phyloP scores from a whole-genome alignment of 805 yeast genomes.

The Ogataea pilisensis region DNA sequence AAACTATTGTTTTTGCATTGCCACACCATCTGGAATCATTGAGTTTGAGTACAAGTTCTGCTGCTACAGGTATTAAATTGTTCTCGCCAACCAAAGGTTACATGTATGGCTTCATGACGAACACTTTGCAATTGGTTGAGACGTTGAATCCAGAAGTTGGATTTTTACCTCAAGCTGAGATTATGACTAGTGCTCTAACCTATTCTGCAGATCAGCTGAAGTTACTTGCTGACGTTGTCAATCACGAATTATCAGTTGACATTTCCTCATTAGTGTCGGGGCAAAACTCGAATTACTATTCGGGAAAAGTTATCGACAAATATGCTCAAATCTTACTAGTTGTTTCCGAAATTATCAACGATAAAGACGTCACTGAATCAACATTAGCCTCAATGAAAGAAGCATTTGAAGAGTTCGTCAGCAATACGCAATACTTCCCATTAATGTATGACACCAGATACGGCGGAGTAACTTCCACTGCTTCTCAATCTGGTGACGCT shows the following conservation, averaged over 20 bases:
- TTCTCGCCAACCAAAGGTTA: conserved; percentile 47
- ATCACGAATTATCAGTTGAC: conserved; percentile 40
- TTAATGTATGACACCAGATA: conserved; percentile 52
- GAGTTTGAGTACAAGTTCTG: conserved; percentile 17
- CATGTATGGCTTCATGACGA: conserved; percentile 40
- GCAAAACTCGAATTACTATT: conserved; percentile 41
- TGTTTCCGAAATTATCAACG: conserved; percentile 42
- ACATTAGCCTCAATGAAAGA: conserved; percentile 43
- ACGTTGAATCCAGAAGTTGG: conserved; percentile 35
- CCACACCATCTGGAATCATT: conserved; percentile 46
- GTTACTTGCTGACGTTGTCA: conserved; percentile 41
- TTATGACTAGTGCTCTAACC: conserved; percentile 17
- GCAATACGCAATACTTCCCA: conserved; percentile 44
- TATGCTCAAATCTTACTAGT: conserved; percentile 54
- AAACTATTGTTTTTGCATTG: conserved; percentile 40
- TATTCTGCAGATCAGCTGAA: conserved; percentile 43
- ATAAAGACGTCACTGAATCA: conserved; percentile 43
- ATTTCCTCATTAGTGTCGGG: conserved; percentile 37
- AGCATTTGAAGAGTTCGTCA: conserved; percentile 39
- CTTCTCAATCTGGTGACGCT: conserved; percentile 40
- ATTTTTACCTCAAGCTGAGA: conserved; percentile 52
- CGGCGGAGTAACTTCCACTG: conserved; percentile 54
- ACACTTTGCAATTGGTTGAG: conserved; percentile 36
- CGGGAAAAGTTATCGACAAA: conserved; percentile 54
- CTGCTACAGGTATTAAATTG: conserved; percentile 31